Base-by-base conservation (phyloP, 2,329 filamentous ascomycete species). In the Torrubiellomyces zombiae region DNA sequence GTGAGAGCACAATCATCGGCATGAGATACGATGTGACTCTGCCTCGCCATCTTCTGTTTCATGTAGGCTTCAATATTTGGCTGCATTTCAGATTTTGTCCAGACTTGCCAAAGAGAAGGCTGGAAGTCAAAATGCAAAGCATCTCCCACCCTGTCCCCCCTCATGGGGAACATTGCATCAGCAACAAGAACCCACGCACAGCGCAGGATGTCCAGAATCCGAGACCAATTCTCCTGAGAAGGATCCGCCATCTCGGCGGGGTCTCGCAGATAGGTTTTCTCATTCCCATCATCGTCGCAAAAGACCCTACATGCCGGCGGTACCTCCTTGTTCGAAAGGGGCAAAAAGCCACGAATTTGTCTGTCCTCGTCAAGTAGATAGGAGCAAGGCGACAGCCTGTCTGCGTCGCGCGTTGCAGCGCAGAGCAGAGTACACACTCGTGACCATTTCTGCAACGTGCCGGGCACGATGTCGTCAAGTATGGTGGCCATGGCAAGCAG, bases 341-440 rank as follows among this genome's bases (percentile, higher is more conserved):
- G 51, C 10, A 48, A 45, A 16, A 63, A 39, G 4, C 61, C 60
- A 9, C 56, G 41, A 10, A 53, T 46, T 30, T 59, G 48, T 28
- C 59, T 34, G 28, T 70, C 65, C 37, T 70, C 65, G 0, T 48
- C 36, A 2, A 70, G 51, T 12, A 68, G 45, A 38, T 67, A 69
- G 9, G 52, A 52, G 21, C 52, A 58, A 7, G 50, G 36, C 7
- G 44, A 51, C 10, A 53, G 38, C 8, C 49, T 44, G 10, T 48
- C 47, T 16, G 42, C 43, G 9, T 50, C 48, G 31, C 58, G 55
- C 7, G 54, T 45, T 20, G 60, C 53, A 7, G 36, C 37, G 22
- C 57, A 57, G n/a, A 68, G 45, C n/a, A 56, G 41, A 9, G 56
- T 62, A 18, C 67, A 44, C 3, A 56, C 52, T 13, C 55, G 54